Percentiles rank a stretch among this genome's conserved stretches.
Evolutionary conservation across 768 basidiomycete genomes (phyloP).

Genomic region (Leccinum imitatum): DNA sequence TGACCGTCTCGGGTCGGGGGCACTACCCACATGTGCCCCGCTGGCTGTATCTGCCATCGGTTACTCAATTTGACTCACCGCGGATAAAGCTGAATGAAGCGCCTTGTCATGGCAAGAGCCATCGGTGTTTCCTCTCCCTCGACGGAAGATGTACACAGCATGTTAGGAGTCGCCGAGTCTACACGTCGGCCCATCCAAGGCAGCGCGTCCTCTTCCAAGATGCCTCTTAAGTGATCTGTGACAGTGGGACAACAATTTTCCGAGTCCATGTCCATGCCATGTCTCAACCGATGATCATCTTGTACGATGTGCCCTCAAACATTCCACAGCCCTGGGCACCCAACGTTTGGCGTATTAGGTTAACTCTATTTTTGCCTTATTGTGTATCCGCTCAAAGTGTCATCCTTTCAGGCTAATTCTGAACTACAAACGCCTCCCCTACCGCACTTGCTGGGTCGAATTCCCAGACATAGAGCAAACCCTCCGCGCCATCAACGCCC

Average conservation of each 20-base stretch:
- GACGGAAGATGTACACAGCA: constrained; percentile 14
- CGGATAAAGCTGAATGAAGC: constrained; percentile 1
- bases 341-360: constrained; percentile 74
- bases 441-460: constrained; percentile 70
- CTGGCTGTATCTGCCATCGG: constrained; percentile 9
- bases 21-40: not conserved
- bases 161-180: not conserved
- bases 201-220: not conserved
- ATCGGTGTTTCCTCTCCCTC: constrained; percentile 16
- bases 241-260: not conserved
- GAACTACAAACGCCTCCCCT: constrained; percentile 73
- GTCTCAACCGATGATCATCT: constrained; percentile 53
- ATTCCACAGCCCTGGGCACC: constrained; percentile 73
- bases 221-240: constrained; percentile 14
- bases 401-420: constrained; percentile 55
- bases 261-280: constrained; percentile 21
- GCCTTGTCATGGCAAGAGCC: constrained; percentile 8
- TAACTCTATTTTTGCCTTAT: constrained; percentile 6
- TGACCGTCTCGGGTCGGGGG: not conserved
- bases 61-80: not conserved
- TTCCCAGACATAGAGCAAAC: constrained; percentile 66
- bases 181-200: constrained; percentile 1
- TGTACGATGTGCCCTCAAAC: constrained; percentile 66
- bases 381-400: not conserved
- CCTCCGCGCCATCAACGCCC: constrained; percentile 56